phyloP scores from a whole-genome alignment of 352 stramenopile genomes.

The Phytopythium oedochilum region DNA sequence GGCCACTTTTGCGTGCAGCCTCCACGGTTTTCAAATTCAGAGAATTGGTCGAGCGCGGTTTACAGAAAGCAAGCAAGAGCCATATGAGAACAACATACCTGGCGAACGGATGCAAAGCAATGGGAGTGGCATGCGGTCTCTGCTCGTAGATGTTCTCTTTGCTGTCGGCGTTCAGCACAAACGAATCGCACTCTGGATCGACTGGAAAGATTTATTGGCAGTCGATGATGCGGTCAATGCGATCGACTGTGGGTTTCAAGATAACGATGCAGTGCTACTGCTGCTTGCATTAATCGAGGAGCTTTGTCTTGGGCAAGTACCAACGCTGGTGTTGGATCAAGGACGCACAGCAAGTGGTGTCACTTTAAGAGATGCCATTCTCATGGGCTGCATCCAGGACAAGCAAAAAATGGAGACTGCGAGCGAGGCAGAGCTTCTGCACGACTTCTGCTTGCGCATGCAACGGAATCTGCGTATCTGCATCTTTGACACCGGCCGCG shows the following conservation, averaged over 20 bases:
- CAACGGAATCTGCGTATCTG: conserved; percentile 42
- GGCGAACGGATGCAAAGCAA: too few species aligned
- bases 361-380: conserved; percentile 27
- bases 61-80: neutral
- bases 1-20: conserved; percentile 29
- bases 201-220: neutral
- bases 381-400: conserved; percentile 28
- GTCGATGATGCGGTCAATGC: neutral
- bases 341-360: conserved; percentile 5
- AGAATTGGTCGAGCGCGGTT: neutral
- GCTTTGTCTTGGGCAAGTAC: conserved; percentile 26
- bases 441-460: conserved; percentile 23
- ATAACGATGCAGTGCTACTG: conserved; percentile 4
- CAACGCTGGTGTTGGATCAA: conserved; percentile 25
- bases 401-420: conserved; percentile 26
- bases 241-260: neutral
- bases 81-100: neutral
- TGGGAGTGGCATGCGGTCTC: neutral
- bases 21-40: conserved; percentile 31
- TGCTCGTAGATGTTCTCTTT: conserved; percentile 11
- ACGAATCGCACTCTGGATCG: conserved; percentile 30
- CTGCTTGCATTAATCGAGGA: conserved; percentile 24
- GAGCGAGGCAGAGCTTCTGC: conserved; percentile 23
- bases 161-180: conserved; percentile 27
- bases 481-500: conserved; percentile 14